A percentile compares a stretch with the other conserved stretches of the same genome.
These are phyloP conservation scores for Knoxia roxburghii DNA, from an alignment of 257 asterid genomes.

Conservation along the genomic window DNA sequence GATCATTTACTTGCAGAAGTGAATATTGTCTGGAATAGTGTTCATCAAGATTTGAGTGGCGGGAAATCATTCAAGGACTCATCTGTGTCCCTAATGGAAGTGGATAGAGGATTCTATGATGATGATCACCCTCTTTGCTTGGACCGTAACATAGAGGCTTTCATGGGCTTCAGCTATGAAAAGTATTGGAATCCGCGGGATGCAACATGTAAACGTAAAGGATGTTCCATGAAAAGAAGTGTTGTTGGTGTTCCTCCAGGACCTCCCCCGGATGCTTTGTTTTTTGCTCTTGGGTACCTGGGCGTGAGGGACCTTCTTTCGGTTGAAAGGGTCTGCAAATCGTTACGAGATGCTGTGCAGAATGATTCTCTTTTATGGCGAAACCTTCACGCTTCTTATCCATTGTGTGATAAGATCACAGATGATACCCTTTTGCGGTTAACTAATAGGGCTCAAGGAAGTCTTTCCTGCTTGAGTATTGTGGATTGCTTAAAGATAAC, in stretches of 20 bases:
- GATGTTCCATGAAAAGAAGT: slow-evolving; percentile 12
- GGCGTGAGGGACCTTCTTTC: slow-evolving; percentile 56
- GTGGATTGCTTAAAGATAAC: slow-evolving; percentile 47
- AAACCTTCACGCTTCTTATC: slow-evolving; percentile 38
- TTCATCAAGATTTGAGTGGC: slow-evolving; percentile 31
- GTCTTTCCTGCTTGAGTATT: slow-evolving; percentile 54
- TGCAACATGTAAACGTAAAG: slow-evolving; percentile 15
- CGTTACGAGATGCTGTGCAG: slow-evolving; percentile 50
- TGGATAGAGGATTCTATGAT: slow-evolving; percentile 21
- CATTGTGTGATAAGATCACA: slow-evolving; percentile 35
- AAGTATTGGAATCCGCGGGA: slow-evolving; percentile 27
- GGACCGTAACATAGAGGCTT: slow-evolving; percentile 28
- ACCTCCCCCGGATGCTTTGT: slow-evolving; percentile 47
- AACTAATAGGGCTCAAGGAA: slow-evolving; percentile 64
- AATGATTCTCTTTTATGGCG: slow-evolving; percentile 72
- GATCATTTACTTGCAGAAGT: slow-evolving; percentile 31
- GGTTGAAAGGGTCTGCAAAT: slow-evolving; percentile 67
- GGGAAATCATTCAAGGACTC: slow-evolving; percentile 20
- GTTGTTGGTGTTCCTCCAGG: slow-evolving; percentile 29
- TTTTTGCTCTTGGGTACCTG: slow-evolving; percentile 51
- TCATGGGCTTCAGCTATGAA: slow-evolving; percentile 41
- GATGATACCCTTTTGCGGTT: slow-evolving; percentile 53
- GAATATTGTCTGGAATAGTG: slow-evolving; percentile 33
- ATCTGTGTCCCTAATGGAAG: slow-evolving; percentile 10
- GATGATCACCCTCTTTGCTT: slow-evolving; percentile 17